Percentiles rank a stretch among this genome's conserved stretches.
Evolutionary conservation across 192 early-diverging fungal species (phyloP).

Genomic region (Rhizoclosmatium globosum): DNA sequence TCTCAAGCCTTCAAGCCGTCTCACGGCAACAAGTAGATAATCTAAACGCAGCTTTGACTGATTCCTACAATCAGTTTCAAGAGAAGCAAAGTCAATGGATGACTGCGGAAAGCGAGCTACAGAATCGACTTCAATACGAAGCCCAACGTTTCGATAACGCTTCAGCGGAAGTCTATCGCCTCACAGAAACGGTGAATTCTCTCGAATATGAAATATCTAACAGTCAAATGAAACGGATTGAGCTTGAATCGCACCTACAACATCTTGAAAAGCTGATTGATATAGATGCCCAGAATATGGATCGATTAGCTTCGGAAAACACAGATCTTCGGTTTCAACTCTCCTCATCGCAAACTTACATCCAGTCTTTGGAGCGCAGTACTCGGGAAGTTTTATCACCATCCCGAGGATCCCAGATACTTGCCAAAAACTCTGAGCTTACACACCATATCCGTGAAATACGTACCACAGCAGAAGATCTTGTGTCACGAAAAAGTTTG

Average conservation of each 20-base stretch:
- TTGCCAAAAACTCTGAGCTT: not conserved
- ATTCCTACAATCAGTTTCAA: not conserved
- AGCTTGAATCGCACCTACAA: not conserved
- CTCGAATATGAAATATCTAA: conserved; percentile 5
- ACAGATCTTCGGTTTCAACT: conserved; percentile 16
- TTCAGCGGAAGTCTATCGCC: not conserved
- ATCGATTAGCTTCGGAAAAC: not conserved
- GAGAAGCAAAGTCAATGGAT: not conserved
- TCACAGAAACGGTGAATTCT: not conserved
- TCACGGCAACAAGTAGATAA: not conserved
- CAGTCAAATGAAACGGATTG: not conserved
- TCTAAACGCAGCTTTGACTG: not conserved
- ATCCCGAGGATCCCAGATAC: not conserved
- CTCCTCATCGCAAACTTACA: conserved; percentile 1
- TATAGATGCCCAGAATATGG: not conserved
- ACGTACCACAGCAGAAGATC: not conserved
- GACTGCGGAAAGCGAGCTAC: not conserved
- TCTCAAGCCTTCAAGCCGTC: not conserved
- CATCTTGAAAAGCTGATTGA: not conserved
- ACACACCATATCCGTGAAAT: too few species aligned
- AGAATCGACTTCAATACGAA: not conserved
- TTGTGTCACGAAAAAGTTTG: not conserved
- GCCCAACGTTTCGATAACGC: not conserved
- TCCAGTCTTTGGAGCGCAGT: not conserved
- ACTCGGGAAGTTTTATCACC: not conserved